A percentile compares a stretch with the other conserved stretches of the same genome.
Conservation (phyloP, 2,329 filamentous ascomycete genomes). For the Colletotrichum salicis region DNA sequence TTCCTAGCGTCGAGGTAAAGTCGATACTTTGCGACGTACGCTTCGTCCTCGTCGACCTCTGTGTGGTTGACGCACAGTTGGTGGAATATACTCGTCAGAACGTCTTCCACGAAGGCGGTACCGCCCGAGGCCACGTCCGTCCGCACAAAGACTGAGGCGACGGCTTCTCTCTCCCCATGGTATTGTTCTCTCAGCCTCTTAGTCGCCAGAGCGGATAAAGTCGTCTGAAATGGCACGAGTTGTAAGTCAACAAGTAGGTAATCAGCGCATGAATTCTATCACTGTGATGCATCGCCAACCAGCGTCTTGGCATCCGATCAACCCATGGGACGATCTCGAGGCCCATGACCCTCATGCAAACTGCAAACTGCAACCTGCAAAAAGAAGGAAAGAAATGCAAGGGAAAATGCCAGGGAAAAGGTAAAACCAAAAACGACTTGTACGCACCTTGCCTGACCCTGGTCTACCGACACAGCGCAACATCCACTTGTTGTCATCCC, state of each 20-base stretch:
- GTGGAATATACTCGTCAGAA: neutral
- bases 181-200: neutral
- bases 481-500: conserved; percentile 1
- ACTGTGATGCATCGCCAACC: conserved; percentile 1
- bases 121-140: neutral
- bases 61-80: neutral
- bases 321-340: neutral
- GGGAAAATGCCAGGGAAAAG: neutral
- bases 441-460: conserved; percentile 21
- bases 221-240: neutral
- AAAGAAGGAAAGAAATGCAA: neutral
- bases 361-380: neutral
- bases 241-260: neutral
- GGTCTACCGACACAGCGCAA: conserved; percentile 17
- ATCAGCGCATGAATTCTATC: conserved; percentile 10
- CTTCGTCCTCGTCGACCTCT: conserved; percentile 3
- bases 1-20: conserved; percentile 10
- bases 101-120: conserved; percentile 3
- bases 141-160: neutral
- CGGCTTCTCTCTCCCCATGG: neutral
- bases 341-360: neutral
- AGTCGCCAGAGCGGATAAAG: neutral
- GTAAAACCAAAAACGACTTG: neutral
- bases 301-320: conserved; percentile 7
- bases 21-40: conserved; percentile 8